Base-by-base conservation (phyloP, 2,329 filamentous ascomycete genomes). In the Zymoseptoria pseudotritici region DNA sequence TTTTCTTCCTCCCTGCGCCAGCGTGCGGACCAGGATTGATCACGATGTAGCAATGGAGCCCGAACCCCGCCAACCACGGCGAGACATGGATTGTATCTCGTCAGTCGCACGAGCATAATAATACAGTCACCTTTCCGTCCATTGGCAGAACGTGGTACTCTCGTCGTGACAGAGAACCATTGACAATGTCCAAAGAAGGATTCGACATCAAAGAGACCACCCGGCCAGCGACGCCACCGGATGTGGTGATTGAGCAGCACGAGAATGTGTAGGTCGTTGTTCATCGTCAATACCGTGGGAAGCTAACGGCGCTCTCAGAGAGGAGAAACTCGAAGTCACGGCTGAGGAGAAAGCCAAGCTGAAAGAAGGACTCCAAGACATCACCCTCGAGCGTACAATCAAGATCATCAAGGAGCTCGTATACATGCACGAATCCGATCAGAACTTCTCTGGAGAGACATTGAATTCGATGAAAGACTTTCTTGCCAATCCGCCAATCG, bases 391-490 rank as follows among this genome's bases (percentile, higher is more conserved):
- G 20, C 53, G 57, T 11, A 59, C 57, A 10, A 49, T 57, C 50
- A 49, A 56, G 29, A 57, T 60, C 58, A 50, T 57, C 54, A 60
- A 57, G 54, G 58, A 60, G 31, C 58, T 60, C 50, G 20, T 60
- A 13, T 53, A 62, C 42, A 61, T 59, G 22, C 61, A 63, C 49
- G 59, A 63, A n/a, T 42, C 58, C 20, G 61, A 63, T 21, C 59
- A 59, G 21, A 63, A 61, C 56, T 63, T 63, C 53, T 54, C 55
- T 11, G 59, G 56, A 20, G 54, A 54, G 22, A 57, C 55, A n/a
- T 51, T 63, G 21, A 61, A 59, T 21, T 58, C 59, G 57, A 59
- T 61, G 52, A 61, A 55, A 20, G 59, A 61, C 10, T 61, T 63
- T 46, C 8, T 63, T 17, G 59, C 54, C 36, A 57, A 59, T 22